These are phyloP conservation scores for Amanita subjunquillea DNA, from an alignment of 768 basidiomycete genomes.

Conservation along the genomic window DNA sequence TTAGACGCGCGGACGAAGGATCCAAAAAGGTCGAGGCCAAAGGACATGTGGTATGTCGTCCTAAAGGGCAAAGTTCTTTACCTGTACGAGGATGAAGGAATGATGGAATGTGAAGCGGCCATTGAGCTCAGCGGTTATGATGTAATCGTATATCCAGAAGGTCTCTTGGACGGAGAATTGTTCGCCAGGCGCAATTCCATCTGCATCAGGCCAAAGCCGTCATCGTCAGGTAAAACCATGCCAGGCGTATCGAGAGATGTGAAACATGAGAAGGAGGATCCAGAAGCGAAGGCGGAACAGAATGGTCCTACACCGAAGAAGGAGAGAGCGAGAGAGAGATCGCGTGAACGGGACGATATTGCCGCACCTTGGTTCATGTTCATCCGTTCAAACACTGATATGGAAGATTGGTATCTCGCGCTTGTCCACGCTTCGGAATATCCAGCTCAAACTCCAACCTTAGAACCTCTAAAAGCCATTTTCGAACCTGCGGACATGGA, in stretches of 20 bases:
- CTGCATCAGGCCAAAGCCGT: constrained; percentile 49
- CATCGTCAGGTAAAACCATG: constrained; percentile 23
- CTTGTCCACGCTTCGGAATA: constrained; percentile 66
- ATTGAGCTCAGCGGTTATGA: constrained; percentile 76
- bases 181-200: constrained; percentile 88
- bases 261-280: constrained; percentile 25
- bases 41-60: constrained; percentile 89
- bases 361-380: constrained; percentile 89
- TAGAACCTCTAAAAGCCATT: constrained; percentile 49
- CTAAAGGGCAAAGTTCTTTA: constrained; percentile 89
- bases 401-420: constrained; percentile 96
- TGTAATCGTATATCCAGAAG: constrained; percentile 67
- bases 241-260: constrained; percentile 47
- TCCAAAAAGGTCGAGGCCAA: constrained; percentile 73
- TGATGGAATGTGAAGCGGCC: constrained; percentile 87
- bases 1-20: constrained; percentile 78
- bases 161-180: constrained; percentile 76
- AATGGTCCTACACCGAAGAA: constrained; percentile 14
- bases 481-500: constrained; percentile 78
- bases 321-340: constrained; percentile 27
- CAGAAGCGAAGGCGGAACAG: constrained; percentile 20
- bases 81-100: constrained; percentile 87
- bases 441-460: constrained; percentile 49
- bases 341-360: constrained; percentile 27
- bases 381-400: constrained; percentile 75